Base-by-base conservation (phyloP, 2,329 filamentous ascomycete species). In the Metarhizium album region DNA sequence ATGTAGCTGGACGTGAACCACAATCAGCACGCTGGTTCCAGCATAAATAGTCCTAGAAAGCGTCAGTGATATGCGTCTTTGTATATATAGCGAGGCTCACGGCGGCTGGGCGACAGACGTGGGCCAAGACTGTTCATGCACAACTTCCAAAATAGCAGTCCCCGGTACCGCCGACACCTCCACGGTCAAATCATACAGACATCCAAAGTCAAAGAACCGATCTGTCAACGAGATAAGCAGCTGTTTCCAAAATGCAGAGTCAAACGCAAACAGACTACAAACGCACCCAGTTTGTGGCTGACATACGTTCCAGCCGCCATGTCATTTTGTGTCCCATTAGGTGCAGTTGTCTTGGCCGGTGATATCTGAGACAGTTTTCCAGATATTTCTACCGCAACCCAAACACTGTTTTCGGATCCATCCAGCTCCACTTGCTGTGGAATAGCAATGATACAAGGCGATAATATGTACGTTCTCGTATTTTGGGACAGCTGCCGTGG, bases 331-430 rank as follows among this genome's bases (percentile, higher is more conserved):
- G 46, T 22, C 13, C 38, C 33, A 23, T 42, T 42, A 7, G 33
- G 31, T 9, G 46, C 37, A 11, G 37, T 33, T n/a, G 46, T 40
- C 8, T 45, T 42, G 14, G 48, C 51, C 2, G 57, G 42, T 2
- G 54, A 43, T 38, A 54, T 56, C 22, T 57, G 59, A 46, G 62
- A 67, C 4, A 73, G 54, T 45, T 69, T 69, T 8, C 69, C 67
- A 14, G 67, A 71, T 37, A 79, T 57, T 59, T 79, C 71, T 47
- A 79, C 65, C 3, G 74, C 73, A 2, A 66, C 71, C 76, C 72
- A 79, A n/a, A 77, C 54, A 11, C 56, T 63, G 31, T 61, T 58
- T 37, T 60, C 58, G 3, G 61, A 64, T 37, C 65, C 60, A 5
- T 65, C 60, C 1, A 72, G 57, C 1, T 64, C 58, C 4, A 61